Conservation (phyloP, 495 filamentous ascomycete species). For the Neurospora intermedia region DNA sequence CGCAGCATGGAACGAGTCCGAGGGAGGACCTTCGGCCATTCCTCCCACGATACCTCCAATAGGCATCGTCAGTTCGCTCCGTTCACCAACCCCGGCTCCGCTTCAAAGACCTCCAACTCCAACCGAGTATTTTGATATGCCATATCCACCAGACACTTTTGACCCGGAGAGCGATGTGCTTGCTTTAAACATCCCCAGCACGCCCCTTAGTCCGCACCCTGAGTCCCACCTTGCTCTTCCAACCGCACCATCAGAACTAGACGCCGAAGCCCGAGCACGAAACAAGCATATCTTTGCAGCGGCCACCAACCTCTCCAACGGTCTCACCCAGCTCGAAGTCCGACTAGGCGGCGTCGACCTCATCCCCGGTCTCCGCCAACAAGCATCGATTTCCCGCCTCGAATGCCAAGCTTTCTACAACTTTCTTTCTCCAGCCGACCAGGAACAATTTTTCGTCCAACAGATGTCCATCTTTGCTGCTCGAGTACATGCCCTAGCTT, state of each 20-base stretch:
- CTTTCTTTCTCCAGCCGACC: background rate
- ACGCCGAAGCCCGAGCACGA: background rate
- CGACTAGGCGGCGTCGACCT: background rate
- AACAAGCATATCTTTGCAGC: background rate
- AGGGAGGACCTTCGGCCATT: background rate
- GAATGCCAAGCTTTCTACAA: background rate
- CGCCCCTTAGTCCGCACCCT: background rate
- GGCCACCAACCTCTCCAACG: background rate
- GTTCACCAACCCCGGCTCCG: background rate
- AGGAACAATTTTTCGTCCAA: background rate
- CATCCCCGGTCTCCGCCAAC: background rate
- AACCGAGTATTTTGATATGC: background rate
- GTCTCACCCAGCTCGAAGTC: background rate
- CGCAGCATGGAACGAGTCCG: background rate
- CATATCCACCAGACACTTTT: background rate
- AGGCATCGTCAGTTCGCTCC: background rate
- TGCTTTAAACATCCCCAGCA: background rate
- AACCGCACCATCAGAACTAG: background rate
- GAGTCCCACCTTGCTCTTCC: background rate
- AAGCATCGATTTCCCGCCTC: background rate
- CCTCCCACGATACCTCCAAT: background rate
- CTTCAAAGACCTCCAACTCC: background rate
- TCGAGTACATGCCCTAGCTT: background rate
- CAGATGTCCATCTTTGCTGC: background rate
- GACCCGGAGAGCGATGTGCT: background rate